Evolutionary conservation across 2,329 filamentous ascomycete genomes (phyloP).

Genomic region (Penicillium sp.): DNA sequence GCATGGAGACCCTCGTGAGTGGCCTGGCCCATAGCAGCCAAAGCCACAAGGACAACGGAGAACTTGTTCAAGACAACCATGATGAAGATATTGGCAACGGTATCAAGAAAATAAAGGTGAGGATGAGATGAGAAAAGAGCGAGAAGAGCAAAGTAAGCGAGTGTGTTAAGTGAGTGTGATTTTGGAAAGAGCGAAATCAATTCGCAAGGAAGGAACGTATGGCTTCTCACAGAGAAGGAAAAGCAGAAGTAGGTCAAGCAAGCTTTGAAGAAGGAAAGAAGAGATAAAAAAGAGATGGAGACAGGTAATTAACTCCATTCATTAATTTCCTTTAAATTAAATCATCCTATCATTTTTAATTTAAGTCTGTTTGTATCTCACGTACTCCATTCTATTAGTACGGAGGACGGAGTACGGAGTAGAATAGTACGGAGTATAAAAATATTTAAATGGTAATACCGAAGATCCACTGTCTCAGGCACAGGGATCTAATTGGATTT

Average conservation of each 20-base stretch:
- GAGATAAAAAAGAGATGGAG: slow-evolving; percentile 11
- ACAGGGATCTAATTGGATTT: background rate
- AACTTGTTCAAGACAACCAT: slow-evolving; percentile 41
- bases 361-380: background rate
- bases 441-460: background rate
- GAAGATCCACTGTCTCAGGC: slow-evolving; percentile 3
- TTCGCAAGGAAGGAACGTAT: slow-evolving; percentile 29
- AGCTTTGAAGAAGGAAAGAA: slow-evolving; percentile 15
- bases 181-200: slow-evolving; percentile 32
- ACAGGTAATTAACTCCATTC: slow-evolving; percentile 3
- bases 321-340: slow-evolving; percentile 1
- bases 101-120: slow-evolving; percentile 8
- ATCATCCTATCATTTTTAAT: background rate
- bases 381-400: too few relatives aligned
- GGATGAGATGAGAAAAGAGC: background rate
- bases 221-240: slow-evolving; percentile 14
- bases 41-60: slow-evolving; percentile 35
- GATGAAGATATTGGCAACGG: slow-evolving; percentile 15
- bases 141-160: background rate
- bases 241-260: slow-evolving; percentile 8
- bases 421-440: background rate
- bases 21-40: slow-evolving; percentile 38
- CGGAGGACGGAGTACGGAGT: background rate
- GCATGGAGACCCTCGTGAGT: slow-evolving; percentile 27
- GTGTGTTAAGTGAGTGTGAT: background rate